Evolutionary conservation across 768 basidiomycete species (phyloP), one percentile per base, ranked within the genome.

Genomic region (Tricholoma flavovirens): DNA sequence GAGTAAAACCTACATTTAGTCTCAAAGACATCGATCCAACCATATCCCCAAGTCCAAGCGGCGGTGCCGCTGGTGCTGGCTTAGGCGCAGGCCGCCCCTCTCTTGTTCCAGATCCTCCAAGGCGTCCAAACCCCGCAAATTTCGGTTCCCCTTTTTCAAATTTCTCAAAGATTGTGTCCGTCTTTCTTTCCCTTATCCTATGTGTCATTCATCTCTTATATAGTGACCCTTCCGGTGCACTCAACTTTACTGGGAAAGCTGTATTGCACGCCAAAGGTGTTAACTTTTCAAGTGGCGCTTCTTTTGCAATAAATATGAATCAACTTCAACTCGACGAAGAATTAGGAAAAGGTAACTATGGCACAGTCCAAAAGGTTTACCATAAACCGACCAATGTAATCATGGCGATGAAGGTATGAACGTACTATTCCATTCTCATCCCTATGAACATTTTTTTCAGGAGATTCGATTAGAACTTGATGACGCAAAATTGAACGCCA

Each of bases 401-500:
- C 56, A 98, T 99, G 95, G 96, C 96, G 11, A 96, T 98, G 93
- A 99, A 99, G 87, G 96, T 95, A 52, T 50, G 76, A 66, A 21
- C 19, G 59, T 56, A 56, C 49, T 35, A 42, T 35, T 49, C 48
- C n/a, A 22, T 57, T 49, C 30, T 59, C 33, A 49, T 19, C 57
- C 46, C 54, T 50, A 22, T 43, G 55, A 29, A 49, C 42, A 33
- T 14, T 55, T 36, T n/a, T 48, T 57, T 12, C 69, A 98, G 96
- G 96, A 99, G 87, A 99, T 98, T 61, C 90, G 93, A 21, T 79
- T 99, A 14, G 94, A 98, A 68, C 82, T 99, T 12, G 97, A 98
- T 64, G 84, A 94, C 54, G 85, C 90, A 49, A 93, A 94, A 65
- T 82, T 98, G 38, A 93, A 93, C 64, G 92, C 88, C 12, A 98